These are phyloP conservation scores for Thelonectria olida DNA, from an alignment of 2,329 filamentous ascomycete species.

Conservation along the genomic window DNA sequence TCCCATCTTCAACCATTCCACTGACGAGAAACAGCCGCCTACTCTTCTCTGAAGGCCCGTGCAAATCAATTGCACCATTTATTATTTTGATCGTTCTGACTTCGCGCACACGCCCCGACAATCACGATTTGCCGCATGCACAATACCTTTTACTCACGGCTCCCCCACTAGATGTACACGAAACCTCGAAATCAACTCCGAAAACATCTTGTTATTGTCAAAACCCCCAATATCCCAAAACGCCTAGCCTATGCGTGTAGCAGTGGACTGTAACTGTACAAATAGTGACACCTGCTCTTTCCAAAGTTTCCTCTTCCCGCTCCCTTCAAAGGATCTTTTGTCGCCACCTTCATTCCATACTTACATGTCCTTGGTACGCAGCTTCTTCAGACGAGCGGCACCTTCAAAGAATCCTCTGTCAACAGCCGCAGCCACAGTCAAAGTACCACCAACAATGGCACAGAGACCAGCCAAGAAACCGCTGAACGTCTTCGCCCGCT, in stretches of 20 bases:
- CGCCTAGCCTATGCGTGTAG: conserved; percentile 38
- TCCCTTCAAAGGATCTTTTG: conserved; percentile 15
- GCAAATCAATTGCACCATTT: not conserved
- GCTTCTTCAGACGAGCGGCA: conserved; percentile 83
- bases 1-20: conserved; percentile 1
- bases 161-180: not conserved
- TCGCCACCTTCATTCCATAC: not conserved
- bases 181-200: not conserved
- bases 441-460: conserved; percentile 90
- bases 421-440: conserved; percentile 94
- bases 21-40: conserved; percentile 3
- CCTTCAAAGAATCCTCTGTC: conserved; percentile 95
- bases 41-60: conserved; percentile 14
- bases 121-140: too few species aligned
- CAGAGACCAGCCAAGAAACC: conserved; percentile 95
- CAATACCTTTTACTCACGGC: not conserved
- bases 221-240: conserved; percentile 38
- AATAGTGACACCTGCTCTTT: conserved; percentile 30
- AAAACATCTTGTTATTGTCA: conserved; percentile 1
- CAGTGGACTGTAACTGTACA: conserved; percentile 35
- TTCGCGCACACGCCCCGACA: too few species aligned
- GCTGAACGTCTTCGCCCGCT: conserved; percentile 86
- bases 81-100: too few species aligned
- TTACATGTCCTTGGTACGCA: conserved; percentile 72
- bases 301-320: conserved; percentile 6